Evolutionary conservation across 495 filamentous ascomycete species (phyloP), one percentile per base, ranked within the genome.

Genomic region (Achaetomiella virescens): DNA sequence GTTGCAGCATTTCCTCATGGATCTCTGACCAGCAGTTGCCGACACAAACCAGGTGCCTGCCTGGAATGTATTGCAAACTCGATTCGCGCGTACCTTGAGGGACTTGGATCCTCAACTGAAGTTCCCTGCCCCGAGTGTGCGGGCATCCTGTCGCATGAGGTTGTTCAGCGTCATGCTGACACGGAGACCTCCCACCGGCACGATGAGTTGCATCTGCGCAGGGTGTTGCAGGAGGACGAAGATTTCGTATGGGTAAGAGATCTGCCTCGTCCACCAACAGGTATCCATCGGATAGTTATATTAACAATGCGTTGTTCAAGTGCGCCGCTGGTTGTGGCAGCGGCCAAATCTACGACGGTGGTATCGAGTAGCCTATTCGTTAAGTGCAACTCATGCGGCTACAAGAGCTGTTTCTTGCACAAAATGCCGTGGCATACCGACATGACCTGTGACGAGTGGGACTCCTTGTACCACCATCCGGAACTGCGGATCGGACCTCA

Each of bases 391-490:
- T 59, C 61, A 6, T 76, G 71, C 37, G 63, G 63, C 1, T 48
- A 57, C 18, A 63, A 61, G 33, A 70, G 68, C n/a, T 77, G 70
- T 48, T 73, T 70, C 48, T 51, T 48, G 14, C 70, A 74, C 54
- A 57, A 61, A 10, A 47, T 65, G 14, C 55, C 56, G 10, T 75
- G 72, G 73, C 73, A 77, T 52, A 52, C 62, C 33, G 70, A 64
- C 21, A 43, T 70, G 41, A 61, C 68, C 3, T 77, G 74, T 45
- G 64, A 60, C 1, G 68, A 77, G 41, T 73, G 68, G 47, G 69
- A 72, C 20, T 51, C 45, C 1, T 17, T 53, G 14, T 25, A 12
- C 53, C 27, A 9, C 27, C 45, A 11, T 10, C 45, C 10, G 10
- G 5, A 1, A 36, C 33, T 6, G 2, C 36, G 21, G 22, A 41